A percentile compares a stretch with the other conserved stretches of the same genome.
These are phyloP conservation scores for Lippia alba DNA, from an alignment of 305 asterid species.

Conservation along the genomic window DNA sequence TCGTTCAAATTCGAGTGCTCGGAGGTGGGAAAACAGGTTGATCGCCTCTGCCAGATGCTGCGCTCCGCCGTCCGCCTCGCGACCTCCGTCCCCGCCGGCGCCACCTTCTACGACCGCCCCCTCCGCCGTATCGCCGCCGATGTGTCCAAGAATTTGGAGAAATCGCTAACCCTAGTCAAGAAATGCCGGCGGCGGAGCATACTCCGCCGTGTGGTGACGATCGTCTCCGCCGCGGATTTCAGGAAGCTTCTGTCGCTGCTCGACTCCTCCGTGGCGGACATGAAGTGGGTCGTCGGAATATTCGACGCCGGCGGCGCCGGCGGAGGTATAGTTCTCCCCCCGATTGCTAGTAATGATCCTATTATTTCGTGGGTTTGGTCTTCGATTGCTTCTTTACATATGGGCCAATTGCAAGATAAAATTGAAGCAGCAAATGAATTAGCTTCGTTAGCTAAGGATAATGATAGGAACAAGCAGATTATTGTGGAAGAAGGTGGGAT, in stretches of 20 bases:
- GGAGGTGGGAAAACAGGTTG: constrained; percentile 59
- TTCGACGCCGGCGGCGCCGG: constrained; percentile 54
- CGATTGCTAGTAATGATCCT: constrained; percentile 88
- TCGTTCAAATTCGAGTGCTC: constrained; percentile 66
- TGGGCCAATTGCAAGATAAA: constrained; percentile 65
- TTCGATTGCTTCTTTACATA: constrained; percentile 61
- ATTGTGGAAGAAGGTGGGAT: constrained; percentile 85
- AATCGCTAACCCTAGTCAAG: constrained; percentile 56
- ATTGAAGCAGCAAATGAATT: constrained; percentile 76
- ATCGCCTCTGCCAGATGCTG: constrained; percentile 64
- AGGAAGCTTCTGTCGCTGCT: constrained; percentile 55
- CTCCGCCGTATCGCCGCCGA: constrained; percentile 65
- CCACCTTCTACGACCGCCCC: constrained; percentile 76
- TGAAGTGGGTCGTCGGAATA: constrained; percentile 71
- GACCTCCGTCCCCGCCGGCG: constrained; percentile 48
- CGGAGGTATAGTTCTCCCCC: constrained; percentile 80
- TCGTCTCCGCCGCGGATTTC: constrained; percentile 73
- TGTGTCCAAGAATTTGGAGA: constrained; percentile 57
- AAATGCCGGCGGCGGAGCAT: constrained; percentile 74
- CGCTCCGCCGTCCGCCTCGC: constrained; percentile 67
- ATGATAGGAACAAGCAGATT: constrained; percentile 81
- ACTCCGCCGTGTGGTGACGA: constrained; percentile 63
- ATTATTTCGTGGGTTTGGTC: constrained; percentile 88
- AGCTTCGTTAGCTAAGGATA: constrained; percentile 75
- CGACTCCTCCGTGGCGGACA: constrained; percentile 72